phyloP scores from a whole-genome alignment of 2,329 filamentous ascomycete species.

The Grosmannia clavigera region DNA sequence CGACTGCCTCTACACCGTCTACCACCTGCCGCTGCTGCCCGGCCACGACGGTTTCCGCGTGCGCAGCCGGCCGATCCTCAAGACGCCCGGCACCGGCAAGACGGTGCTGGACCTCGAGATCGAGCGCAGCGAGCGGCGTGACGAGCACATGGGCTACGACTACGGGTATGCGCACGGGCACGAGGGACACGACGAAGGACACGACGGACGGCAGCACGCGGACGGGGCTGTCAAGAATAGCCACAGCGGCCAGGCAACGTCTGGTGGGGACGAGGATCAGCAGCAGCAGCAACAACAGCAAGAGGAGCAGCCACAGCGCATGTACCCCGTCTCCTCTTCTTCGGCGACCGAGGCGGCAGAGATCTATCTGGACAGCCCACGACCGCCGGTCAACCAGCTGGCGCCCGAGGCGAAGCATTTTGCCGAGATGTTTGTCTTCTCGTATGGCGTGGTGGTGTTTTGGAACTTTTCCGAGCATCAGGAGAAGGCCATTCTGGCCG shows the following conservation, averaged over 20 bases:
- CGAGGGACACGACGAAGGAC: not conserved
- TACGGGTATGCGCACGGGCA: conserved; percentile 42
- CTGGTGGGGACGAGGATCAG: not conserved
- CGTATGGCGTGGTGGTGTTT: conserved; percentile 93
- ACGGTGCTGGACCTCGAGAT: conserved; percentile 91
- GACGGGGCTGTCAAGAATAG: too few species aligned
- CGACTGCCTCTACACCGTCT: conserved; percentile 91
- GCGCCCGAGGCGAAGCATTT: conserved; percentile 64
- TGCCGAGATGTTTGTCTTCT: conserved; percentile 94
- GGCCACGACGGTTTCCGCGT: conserved; percentile 80
- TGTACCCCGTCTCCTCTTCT: not conserved
- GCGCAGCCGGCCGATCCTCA: conserved; percentile 79
- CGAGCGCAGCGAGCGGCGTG: conserved; percentile 77
- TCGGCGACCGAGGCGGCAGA: not conserved
- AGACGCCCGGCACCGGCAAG: conserved; percentile 79
- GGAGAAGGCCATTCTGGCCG: conserved; percentile 91
- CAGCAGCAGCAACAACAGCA: conserved; percentile 5
- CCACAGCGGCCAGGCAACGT: not conserved
- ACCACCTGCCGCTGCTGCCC: conserved; percentile 78
- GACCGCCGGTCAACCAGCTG: conserved; percentile 40
- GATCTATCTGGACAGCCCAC: not conserved
- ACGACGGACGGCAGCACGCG: not conserved
- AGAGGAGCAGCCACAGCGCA: not conserved
- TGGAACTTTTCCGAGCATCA: conserved; percentile 98
- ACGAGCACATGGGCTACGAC: conserved; percentile 86